Base-by-base conservation (phyloP, 805 yeast species). In the Metschnikowia peoriensis region DNA sequence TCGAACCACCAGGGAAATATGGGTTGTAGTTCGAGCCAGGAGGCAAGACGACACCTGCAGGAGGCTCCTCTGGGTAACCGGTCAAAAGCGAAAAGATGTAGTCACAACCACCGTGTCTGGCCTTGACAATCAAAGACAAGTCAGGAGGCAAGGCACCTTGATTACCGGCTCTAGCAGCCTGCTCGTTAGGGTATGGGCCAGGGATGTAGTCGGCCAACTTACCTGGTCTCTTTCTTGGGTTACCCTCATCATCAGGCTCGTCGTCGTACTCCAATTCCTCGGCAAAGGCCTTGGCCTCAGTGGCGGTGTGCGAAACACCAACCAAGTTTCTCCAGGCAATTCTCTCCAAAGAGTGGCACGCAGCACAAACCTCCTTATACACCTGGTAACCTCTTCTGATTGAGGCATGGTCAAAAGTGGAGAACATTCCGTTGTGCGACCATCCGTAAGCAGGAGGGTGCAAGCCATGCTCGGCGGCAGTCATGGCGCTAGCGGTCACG, bases 111-210 rank as follows among this genome's bases (percentile, higher is more conserved):
- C 98, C 97, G 78, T 94, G 98, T 83, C 99, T 89, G 62, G 99
- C 98, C 84, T 93, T 93, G 74, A 93, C 96, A 68, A 94, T 90
- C 73, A 94, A 82, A 39, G 97, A 91, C 70, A 94, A 84, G 79
- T 94, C 99, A 55, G 99, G 99, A 59, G 99, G 99, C 62, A 88
- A 82, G 58, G 99, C 97, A 77, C 99, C 99, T 80, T 90, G 97
- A 83, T 94, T 94, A 59, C 97, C 97, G 62, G 98, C 97, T 81
- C 99, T 89, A 46, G 99, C 99, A 60, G 98, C 98, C 80, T 94
- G 96, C 76, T 94, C 99, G 72, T 94, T 94, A 61, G 90, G 89
- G 73, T 94, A 94, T 53, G 99, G 99, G 59, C 88, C 89, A 63
- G 96, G 98, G 61, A 94, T 79, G 75, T 86, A 82, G 77, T 94